Evolutionary conservation across 805 yeast species (phyloP).

Genomic region (Saccharomycopsis oosterbeekiorum): DNA sequence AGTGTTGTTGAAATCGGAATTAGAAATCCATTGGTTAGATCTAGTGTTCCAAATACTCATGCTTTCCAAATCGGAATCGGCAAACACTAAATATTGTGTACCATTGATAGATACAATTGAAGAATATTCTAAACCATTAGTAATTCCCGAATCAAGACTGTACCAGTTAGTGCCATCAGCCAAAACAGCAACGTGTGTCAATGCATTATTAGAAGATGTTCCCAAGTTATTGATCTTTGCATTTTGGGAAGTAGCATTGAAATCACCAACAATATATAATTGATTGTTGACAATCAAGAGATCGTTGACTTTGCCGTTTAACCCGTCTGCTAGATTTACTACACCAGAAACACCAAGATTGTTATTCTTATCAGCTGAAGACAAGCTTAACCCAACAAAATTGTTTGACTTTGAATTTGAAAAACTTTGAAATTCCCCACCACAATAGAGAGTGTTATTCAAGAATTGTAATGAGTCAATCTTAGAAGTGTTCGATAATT

Average conservation of each 20-base stretch:
- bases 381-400: constrained; percentile 24
- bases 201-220: constrained; percentile 26
- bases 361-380: constrained; percentile 7
- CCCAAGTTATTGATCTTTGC: constrained; percentile 22
- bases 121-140: constrained; percentile 19
- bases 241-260: constrained; percentile 29
- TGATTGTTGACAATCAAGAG: constrained; percentile 26
- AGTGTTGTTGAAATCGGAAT: constrained; percentile 19
- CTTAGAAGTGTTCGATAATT: constrained; percentile 23
- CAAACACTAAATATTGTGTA: constrained; percentile 34
- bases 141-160: constrained; percentile 10
- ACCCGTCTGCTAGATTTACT: constrained; percentile 27
- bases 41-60: constrained; percentile 33
- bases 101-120: constrained; percentile 29
- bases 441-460: constrained; percentile 32
- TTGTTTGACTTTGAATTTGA: constrained; percentile 27
- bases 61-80: constrained; percentile 18
- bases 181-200: constrained; percentile 30
- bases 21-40: constrained; percentile 28
- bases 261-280: constrained; percentile 39
- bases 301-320: constrained; percentile 31
- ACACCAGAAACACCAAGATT: constrained; percentile 9
- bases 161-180: constrained; percentile 33
- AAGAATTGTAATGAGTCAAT: constrained; percentile 32
- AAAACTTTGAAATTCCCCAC: constrained; percentile 38